These are phyloP conservation scores for Cladosporium sp. DNA, from an alignment of 2,329 filamentous ascomycete species.

Conservation along the genomic window DNA sequence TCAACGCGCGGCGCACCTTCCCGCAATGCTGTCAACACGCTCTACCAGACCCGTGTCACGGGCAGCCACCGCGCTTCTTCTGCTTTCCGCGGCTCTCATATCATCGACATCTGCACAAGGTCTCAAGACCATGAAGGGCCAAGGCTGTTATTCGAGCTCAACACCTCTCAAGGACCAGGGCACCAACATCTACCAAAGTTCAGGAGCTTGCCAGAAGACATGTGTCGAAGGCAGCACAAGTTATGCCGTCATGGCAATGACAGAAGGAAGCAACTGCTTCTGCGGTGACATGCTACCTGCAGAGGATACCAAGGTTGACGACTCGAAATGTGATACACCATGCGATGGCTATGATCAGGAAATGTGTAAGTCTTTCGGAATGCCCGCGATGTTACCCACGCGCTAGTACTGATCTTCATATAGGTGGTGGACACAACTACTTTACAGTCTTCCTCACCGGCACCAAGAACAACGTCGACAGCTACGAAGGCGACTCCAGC, in stretches of 20 bases:
- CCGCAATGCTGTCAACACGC: slow-evolving; percentile 29
- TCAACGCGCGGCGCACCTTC: slow-evolving; percentile 22
- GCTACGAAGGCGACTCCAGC: slow-evolving; percentile 31
- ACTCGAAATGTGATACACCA: slow-evolving; percentile 62
- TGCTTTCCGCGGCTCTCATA: slow-evolving; percentile 22
- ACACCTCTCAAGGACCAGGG: slow-evolving; percentile 53
- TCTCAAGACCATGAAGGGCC: slow-evolving; percentile 29
- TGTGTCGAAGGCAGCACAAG: slow-evolving; percentile 47
- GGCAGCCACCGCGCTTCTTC: slow-evolving; percentile 22
- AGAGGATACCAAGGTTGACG: slow-evolving; percentile 54
- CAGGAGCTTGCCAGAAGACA: slow-evolving; percentile 56
- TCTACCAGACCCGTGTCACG: slow-evolving; percentile 24
- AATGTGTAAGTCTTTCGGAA: slow-evolving; percentile 56
- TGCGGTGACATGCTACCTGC: slow-evolving; percentile 73
- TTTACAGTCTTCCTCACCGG: slow-evolving; percentile 58
- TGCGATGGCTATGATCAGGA: slow-evolving; percentile 66
- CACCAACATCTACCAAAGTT: slow-evolving; percentile 54
- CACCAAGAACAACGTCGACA: slow-evolving; percentile 42
- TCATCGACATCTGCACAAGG: slow-evolving; percentile 16
- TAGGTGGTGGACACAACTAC: slow-evolving; percentile 60
- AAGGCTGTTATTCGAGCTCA: slow-evolving; percentile 57
- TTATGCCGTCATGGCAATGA: slow-evolving; percentile 64
- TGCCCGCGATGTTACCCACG: background rate
- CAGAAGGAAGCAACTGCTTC: slow-evolving; percentile 65
- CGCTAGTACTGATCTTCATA: slow-evolving; percentile 33